Conservation (phyloP, 345 rosid genomes). For the Durio zibethinus region DNA sequence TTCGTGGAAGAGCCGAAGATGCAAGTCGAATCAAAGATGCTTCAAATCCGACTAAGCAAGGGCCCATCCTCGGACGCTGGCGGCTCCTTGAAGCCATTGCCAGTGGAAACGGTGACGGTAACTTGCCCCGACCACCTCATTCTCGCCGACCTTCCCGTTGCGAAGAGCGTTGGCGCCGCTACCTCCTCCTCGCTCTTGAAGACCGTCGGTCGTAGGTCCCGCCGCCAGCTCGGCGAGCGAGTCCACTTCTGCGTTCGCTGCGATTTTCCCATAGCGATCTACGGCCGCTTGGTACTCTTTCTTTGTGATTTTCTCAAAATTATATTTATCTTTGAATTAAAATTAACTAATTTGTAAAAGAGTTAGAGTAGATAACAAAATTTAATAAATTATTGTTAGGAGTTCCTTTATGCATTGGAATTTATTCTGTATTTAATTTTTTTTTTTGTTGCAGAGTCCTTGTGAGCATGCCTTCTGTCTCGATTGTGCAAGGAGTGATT, state of each 20-base stretch:
- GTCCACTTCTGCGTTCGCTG: slow-evolving; percentile 97
- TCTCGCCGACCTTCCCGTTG: slow-evolving; percentile 98
- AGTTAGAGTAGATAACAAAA: not conserved
- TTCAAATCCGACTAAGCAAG: slow-evolving; percentile 76
- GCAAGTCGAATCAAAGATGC: slow-evolving; percentile 39
- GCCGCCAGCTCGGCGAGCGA: slow-evolving; percentile 92
- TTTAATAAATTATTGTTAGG: no score
- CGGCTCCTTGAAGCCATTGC: slow-evolving; percentile 48
- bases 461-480: slow-evolving; percentile 95
- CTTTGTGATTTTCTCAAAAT: not conserved
- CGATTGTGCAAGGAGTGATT: slow-evolving; percentile 94
- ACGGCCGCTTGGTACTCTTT: slow-evolving; percentile 74
- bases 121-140: slow-evolving; percentile 96
- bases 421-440: no score
- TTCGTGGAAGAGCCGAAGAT: not conserved
- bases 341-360: not conserved
- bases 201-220: slow-evolving; percentile 79
- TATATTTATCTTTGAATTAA: not conserved
- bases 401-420: no score
- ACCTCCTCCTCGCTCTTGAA: slow-evolving; percentile 58
- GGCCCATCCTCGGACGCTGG: slow-evolving; percentile 54
- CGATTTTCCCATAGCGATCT: slow-evolving; percentile 91
- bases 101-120: slow-evolving; percentile 76
- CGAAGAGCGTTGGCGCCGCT: slow-evolving; percentile 83
- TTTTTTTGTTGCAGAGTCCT: slow-evolving; percentile 60